Conservation (phyloP, 192 early-diverging fungal genomes). For the Gonapodya prolifera region DNA sequence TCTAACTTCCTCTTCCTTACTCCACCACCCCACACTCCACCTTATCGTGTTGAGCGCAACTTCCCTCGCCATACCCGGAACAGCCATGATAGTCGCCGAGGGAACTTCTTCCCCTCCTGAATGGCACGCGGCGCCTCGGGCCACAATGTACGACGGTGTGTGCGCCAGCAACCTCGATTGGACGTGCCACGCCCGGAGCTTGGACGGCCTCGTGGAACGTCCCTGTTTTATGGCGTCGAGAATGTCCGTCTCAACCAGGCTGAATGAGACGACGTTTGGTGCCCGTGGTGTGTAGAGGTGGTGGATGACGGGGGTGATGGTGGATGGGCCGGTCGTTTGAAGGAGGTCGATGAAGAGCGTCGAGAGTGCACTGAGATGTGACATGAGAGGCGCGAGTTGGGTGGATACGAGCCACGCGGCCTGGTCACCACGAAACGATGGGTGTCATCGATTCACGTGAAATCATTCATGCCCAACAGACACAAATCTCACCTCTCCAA, state of each 20-base stretch:
- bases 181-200: background rate
- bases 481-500: background rate
- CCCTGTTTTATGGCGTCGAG: background rate
- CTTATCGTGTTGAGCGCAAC: background rate
- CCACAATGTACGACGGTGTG: background rate
- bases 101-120: background rate
- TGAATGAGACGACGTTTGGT: background rate
- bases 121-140: background rate
- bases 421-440: background rate
- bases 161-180: background rate
- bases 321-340: background rate
- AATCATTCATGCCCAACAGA: background rate
- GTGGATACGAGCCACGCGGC: background rate
- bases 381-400: background rate
- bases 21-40: background rate
- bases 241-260: background rate
- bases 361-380: background rate
- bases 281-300: background rate
- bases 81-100: background rate
- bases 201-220: background rate
- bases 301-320: background rate
- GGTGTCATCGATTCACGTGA: background rate
- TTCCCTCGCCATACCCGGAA: background rate
- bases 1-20: background rate
- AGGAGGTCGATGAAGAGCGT: background rate